Base-by-base conservation (phyloP, 768 basidiomycete species). In the Daedaleopsis sinensis region DNA sequence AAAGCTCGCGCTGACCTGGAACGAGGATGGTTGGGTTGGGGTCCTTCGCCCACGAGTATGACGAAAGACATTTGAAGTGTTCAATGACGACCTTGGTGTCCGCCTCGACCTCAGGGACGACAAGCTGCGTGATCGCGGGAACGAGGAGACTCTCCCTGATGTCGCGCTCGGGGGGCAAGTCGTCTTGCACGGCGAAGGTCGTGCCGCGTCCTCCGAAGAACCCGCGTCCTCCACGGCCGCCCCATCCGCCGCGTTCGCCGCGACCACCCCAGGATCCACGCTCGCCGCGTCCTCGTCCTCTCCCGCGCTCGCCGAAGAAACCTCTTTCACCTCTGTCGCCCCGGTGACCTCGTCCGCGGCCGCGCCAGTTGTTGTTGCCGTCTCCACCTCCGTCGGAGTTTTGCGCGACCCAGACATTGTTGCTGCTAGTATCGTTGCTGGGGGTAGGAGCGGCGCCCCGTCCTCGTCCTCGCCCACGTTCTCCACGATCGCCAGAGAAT, bases 11-110 rank as follows among this genome's bases (percentile, higher is more conserved):
- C 78, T 47, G 54, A 79, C 82, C 83, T 65, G 83, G 83, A 53
- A 84, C 78, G 52, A 79, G 74, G 50, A 87, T 85, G 1, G 80
- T 84, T 0, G 84, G 82, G 18, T 70, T 68, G 0, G 67, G 47
- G 2, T 70, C 63, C 1, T 79, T 73, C 44, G 74, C 65, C 86
- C 85, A 87, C 36, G 80, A 81, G 70, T 86, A 87, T 0, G 85
- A 85, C 1, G 79, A 80, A 36, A 82, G 64, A 23, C 72, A 78
- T 36, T 73, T 69, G 38, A 83, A 64, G 70, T 85, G 43, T 21
- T 63, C 23, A 11, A 65, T n/a, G 23, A 32, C 37, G 37, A 62
- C 59, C 46, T 49, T 49, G 44, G 56, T 47, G 32, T 53, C 43
- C 15, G 27, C 36, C 32, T 21, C 18, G 23, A 42, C 58, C 39